phyloP scores from a whole-genome alignment of 768 basidiomycete genomes.

The Lactifluus rugatus region DNA sequence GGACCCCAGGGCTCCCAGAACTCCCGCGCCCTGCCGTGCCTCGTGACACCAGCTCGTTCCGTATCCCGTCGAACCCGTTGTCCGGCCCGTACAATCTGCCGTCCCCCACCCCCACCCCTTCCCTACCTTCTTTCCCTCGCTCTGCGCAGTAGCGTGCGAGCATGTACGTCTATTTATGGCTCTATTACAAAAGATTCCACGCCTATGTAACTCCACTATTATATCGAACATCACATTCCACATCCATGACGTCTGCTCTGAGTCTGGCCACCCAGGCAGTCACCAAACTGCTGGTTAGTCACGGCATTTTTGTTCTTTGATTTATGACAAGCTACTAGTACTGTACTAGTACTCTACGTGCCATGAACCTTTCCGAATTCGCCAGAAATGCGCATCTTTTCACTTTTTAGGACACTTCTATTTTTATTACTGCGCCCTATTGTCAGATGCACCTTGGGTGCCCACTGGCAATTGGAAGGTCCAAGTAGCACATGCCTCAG shows the following conservation, averaged over 20 bases:
- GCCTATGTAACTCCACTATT: not conserved
- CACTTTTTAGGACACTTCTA: not conserved
- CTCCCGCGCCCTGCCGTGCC: conserved; percentile 4
- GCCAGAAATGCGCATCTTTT: not conserved
- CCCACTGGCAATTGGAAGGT: too few relatives aligned
- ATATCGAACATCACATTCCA: not conserved
- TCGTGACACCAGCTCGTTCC: conserved; percentile 11
- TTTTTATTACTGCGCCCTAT: not conserved
- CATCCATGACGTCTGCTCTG: not conserved
- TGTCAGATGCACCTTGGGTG: not conserved
- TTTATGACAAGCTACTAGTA: not conserved
- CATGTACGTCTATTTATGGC: not conserved
- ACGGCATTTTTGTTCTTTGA: not conserved
- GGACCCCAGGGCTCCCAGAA: not conserved
- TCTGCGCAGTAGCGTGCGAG: not conserved
- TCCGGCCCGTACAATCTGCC: not conserved
- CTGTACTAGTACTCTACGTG: not conserved
- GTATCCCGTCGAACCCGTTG: conserved; percentile 10
- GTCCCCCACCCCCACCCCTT: not conserved
- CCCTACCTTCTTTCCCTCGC: not conserved
- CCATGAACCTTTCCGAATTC: not conserved
- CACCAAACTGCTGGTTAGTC: not conserved
- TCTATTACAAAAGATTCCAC: not conserved
- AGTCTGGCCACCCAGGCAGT: not conserved
- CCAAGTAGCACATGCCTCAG: not conserved